These are phyloP conservation scores for Fraxinus sp. DNA, from an alignment of 305 asterid genomes.

Conservation along the genomic window DNA sequence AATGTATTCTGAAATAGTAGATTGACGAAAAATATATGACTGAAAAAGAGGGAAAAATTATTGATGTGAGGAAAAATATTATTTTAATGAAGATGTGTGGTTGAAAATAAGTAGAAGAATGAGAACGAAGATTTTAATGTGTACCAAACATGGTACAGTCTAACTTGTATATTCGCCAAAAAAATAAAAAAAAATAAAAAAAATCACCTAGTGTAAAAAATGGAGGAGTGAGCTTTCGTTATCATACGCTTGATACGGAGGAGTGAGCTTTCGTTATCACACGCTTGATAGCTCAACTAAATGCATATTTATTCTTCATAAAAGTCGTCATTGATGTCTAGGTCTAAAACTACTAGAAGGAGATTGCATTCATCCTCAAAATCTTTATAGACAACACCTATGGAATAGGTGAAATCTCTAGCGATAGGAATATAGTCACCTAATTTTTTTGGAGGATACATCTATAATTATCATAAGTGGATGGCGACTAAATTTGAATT, in stretches of 20 bases:
- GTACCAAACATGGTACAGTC: not conserved
- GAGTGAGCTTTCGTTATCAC: not conserved
- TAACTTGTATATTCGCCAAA: not conserved
- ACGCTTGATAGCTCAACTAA: not conserved
- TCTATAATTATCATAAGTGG: not conserved
- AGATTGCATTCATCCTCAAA: not conserved
- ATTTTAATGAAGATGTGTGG: no score
- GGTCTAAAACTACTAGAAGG: not conserved
- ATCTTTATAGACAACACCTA: not conserved
- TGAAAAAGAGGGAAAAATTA: no score
- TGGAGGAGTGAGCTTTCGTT: not conserved
- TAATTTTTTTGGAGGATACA: not conserved
- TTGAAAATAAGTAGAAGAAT: no score
- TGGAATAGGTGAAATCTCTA: not conserved
- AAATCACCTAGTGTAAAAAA: not conserved
- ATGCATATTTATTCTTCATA: not conserved
- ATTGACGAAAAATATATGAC: no score
- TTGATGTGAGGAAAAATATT: no score
- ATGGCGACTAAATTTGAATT: not conserved
- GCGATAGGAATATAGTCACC: not conserved
- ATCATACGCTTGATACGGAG: no score
- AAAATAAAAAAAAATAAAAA: no score
- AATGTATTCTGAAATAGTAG: no score
- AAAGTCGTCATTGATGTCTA: not conserved
- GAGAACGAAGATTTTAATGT: no score